Base-by-base conservation (phyloP, 495 filamentous ascomycete species). In the Neurospora sp. region DNA sequence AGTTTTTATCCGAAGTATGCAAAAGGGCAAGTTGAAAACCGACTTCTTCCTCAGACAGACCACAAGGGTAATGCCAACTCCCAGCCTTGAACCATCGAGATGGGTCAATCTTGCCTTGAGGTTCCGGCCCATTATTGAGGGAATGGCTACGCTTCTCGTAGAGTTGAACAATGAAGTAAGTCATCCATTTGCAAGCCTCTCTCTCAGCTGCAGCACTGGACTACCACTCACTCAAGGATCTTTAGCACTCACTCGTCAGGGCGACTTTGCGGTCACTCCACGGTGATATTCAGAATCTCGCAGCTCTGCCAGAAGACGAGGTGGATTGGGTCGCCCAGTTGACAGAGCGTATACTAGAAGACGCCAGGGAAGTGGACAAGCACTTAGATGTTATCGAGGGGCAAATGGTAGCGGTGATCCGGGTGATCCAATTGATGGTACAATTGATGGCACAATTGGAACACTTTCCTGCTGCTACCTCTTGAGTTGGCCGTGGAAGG, bases 261-360 rank as follows among this genome's bases (percentile, higher is more conserved):
- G n/a, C 4, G n/a, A 23, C n/a, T 20, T 5, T 48, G 41, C 0
- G 5, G 0, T 44, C 41, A 8, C 14, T 44, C 16, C 6, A 0
- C 14, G 16, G 3, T 44, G 16, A 9, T 2, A 16, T 44, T 18
- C 16, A 9, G 2, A 6, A 3, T 44, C 41, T 54, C 20, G n/a
- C 1, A 20, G 46, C 46, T 54, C 10, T 23, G 20, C 46, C 46
- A 6, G 46, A 23, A 6, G 46, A 23, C 4, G 1, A 54, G n/a
- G 20, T n/a, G 18, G 3, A 11, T n/a, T 46, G n/a, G 42, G n/a
- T 9, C 6, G 7, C 42, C 9, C 35, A 35, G 35, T 18, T 20
- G 3, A 1, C 42, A 4, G n/a, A 10, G 0, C 42, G 42, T 0
- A 10, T 46, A 10, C 0, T 20, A 1, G 9, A 20, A 20, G 0